Conservation (phyloP, 2,329 filamentous ascomycete genomes). For the Diaporthe australafricana region DNA sequence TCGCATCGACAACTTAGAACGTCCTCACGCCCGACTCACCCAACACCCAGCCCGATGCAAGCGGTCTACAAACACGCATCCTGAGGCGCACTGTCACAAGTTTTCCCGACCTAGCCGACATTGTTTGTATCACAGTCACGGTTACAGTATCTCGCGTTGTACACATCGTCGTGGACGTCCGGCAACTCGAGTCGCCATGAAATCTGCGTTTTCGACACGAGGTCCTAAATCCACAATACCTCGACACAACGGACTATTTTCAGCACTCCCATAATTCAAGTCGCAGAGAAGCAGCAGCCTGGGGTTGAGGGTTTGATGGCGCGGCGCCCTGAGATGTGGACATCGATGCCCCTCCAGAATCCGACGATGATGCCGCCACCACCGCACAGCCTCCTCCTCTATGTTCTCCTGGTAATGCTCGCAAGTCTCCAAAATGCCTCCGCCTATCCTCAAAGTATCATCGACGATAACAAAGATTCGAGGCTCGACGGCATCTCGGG, state of each 20-base stretch:
- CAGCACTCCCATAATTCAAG: background rate
- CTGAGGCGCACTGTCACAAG: background rate
- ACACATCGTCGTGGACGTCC: background rate
- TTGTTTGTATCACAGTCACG: background rate
- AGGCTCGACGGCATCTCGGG: background rate
- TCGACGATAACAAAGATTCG: background rate
- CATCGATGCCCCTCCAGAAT: background rate
- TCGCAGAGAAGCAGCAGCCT: background rate
- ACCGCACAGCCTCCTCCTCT: background rate
- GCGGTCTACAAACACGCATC: background rate
- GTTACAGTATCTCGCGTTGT: background rate
- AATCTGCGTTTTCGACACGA: background rate
- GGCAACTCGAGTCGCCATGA: background rate
- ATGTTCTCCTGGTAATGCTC: background rate
- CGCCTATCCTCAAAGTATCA: background rate
- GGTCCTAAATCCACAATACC: background rate
- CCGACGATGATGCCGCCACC: background rate
- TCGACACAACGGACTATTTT: background rate
- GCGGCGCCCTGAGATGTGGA: background rate
- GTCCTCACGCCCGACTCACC: background rate
- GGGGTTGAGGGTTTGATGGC: background rate
- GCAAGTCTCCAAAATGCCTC: background rate
- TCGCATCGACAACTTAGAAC: background rate
- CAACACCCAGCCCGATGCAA: background rate
- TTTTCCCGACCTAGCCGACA: background rate